phyloP scores from a whole-genome alignment of 768 basidiomycete species.

The Russula lepida region DNA sequence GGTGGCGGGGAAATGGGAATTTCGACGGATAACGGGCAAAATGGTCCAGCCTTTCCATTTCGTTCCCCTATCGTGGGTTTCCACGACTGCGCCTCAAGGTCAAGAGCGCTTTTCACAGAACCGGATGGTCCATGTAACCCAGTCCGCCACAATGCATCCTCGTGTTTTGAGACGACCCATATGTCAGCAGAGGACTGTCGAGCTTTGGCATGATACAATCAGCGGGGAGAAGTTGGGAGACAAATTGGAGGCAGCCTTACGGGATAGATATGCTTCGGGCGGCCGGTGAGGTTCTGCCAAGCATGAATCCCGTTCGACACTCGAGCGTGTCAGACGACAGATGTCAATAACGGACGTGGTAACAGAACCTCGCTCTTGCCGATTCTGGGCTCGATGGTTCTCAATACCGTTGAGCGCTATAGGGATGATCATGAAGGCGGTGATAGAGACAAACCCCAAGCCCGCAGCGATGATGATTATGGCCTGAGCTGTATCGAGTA shows the following conservation, averaged over 20 bases:
- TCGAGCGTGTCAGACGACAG: neutral
- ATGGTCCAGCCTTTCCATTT: neutral
- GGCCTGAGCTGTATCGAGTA: neutral
- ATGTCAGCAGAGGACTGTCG: neutral
- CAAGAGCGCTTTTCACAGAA: neutral
- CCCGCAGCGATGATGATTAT: neutral
- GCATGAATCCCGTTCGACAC: neutral
- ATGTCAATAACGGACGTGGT: neutral
- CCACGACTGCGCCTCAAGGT: constrained; percentile 16
- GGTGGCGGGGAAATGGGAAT: constrained; percentile 5
- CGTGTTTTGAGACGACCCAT: neutral
- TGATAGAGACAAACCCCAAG: neutral
- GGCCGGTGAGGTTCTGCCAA: neutral
- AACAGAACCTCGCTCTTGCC: neutral
- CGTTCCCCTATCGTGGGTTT: neutral
- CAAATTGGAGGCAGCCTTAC: neutral
- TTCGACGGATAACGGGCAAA: neutral
- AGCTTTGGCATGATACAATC: neutral
- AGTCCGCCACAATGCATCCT: neutral
- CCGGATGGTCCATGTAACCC: neutral
- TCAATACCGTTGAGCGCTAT: neutral
- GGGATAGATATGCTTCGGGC: neutral
- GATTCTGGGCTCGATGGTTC: neutral
- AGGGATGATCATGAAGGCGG: neutral
- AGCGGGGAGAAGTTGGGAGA: neutral